Percentiles rank a stretch among this genome's conserved stretches.
phyloP scores from a whole-genome alignment of 371 early-diverging fungal species.

The Apophysomyces ossiformis region DNA sequence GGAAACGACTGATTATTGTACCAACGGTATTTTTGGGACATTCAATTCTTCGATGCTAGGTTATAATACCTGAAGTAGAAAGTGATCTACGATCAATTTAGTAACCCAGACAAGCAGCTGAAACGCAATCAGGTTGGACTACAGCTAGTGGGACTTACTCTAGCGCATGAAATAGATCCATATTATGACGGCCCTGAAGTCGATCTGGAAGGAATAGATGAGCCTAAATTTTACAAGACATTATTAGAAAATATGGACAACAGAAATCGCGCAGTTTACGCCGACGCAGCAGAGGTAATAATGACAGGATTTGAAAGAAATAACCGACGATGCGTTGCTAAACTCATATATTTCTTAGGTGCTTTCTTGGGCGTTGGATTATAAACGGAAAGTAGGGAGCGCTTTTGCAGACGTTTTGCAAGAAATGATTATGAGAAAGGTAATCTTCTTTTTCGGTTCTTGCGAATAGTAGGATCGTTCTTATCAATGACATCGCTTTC shows the following conservation, averaged over 20 bases:
- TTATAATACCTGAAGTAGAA: constrained; percentile 29
- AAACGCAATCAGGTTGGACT: constrained; percentile 52
- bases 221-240: constrained; percentile 44
- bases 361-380: constrained; percentile 11
- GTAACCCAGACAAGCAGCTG: constrained; percentile 28
- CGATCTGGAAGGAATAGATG: constrained; percentile 46
- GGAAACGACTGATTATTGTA: constrained; percentile 53
- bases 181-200: constrained; percentile 47
- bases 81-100: constrained; percentile 48
- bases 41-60: not conserved
- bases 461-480: not conserved
- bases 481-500: not conserved
- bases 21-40: constrained; percentile 61
- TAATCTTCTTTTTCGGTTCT: constrained; percentile 6
- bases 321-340: constrained; percentile 6
- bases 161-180: constrained; percentile 55
- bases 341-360: constrained; percentile 6
- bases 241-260: constrained; percentile 47
- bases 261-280: constrained; percentile 39
- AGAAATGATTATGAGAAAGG: constrained; percentile 35
- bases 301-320: constrained; percentile 41
- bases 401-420: constrained; percentile 18
- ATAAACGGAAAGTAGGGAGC: constrained; percentile 12
- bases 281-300: constrained; percentile 60
- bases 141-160: constrained; percentile 54